Percentiles rank a stretch among this genome's conserved stretches.
phyloP scores from a whole-genome alignment of 2,329 filamentous ascomycete species.

The Pyrenophora seminiperda region DNA sequence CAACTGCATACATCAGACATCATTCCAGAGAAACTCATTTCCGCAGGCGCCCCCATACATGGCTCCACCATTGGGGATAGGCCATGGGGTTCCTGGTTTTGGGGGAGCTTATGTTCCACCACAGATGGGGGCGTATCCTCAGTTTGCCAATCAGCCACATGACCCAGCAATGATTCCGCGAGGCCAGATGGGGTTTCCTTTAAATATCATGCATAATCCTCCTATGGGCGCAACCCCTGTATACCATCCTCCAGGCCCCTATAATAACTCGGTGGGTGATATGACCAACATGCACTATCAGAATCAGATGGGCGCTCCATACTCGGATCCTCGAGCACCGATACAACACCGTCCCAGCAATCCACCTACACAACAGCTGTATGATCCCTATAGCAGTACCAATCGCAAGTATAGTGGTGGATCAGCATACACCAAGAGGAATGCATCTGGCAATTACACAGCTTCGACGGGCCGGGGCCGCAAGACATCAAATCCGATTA shows the following conservation, averaged over 20 bases:
- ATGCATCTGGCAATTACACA: conserved; percentile 16
- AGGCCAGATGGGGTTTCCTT: conserved; percentile 17
- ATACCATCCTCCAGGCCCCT: conserved; percentile 13
- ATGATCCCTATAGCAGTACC: conserved; percentile 8
- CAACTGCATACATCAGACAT: conserved; percentile 17
- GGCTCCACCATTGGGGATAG: conserved; percentile 17
- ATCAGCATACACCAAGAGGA: conserved; percentile 18
- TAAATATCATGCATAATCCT: conserved; percentile 13
- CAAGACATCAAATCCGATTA: conserved; percentile 26
- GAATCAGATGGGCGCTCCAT: conserved; percentile 10
- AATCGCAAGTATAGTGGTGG: conserved; percentile 26
- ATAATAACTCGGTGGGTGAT: conserved; percentile 30
- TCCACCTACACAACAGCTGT: conserved; percentile 21
- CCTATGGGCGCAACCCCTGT: conserved; percentile 21
- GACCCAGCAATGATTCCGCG: conserved; percentile 16
- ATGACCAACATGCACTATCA: conserved; percentile 37
- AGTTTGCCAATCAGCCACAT: conserved; percentile 18
- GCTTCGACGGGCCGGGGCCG: conserved; percentile 22
- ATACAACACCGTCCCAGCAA: conserved; percentile 10
- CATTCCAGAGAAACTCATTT: conserved; percentile 22
- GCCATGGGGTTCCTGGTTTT: conserved; percentile 9
- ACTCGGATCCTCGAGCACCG: conserved; percentile 15
- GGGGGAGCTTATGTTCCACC: conserved; percentile 23
- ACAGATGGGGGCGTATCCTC: conserved; percentile 11
- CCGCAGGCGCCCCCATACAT: conserved; percentile 23